Base-by-base conservation (phyloP, 116 monocot genomes). In the Cymodocea nodosa region DNA sequence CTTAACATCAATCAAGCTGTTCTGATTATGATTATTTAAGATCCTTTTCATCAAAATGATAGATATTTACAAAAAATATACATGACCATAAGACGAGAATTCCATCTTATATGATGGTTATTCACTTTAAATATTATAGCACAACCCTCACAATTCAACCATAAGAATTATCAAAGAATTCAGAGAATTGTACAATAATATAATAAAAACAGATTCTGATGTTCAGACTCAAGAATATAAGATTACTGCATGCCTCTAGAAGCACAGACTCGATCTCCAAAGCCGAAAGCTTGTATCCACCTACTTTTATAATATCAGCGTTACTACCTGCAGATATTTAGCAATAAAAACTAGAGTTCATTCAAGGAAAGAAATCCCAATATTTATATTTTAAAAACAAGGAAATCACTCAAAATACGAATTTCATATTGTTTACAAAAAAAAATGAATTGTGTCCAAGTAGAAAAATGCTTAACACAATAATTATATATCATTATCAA, bases 301-400 rank as follows among this genome's bases (percentile, higher is more conserved):
- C 97, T 52, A 98, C 91, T 86, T 98, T 98, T 82, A 91, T 98
- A 14, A 98, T 98, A 80, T 98, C 97, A 79, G 97, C 97, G 80
- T 82, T 98, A 59, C 86, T 88, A 60, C 97, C 97, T 98, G 73
- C 36, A 25, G 22, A 39, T 50, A 51, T 48, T 49, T 1, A 15
- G 36, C 9, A 17, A 40, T 17, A 37, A 9, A n/a, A 13, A 61
- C 17, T 35, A 25, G 16, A 61, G 20, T 23, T 57, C 10, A 57
- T 57, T 57, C 12, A 23, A 57, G 57, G 23, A 25, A 13, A 57
- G 57, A 22, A 57, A 44, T 24, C 23, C 10, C 24, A 57, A 57
- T 20, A 57, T 57, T 57, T 57, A 13, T 20, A 23, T 57, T 22
- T 30, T 30, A 30, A 30, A 30, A 30, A 30, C 2, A 30, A 30